A percentile compares a stretch with the other conserved stretches of the same genome.
Conservation (phyloP, 768 basidiomycete genomes). For the Serpula lacrymans region DNA sequence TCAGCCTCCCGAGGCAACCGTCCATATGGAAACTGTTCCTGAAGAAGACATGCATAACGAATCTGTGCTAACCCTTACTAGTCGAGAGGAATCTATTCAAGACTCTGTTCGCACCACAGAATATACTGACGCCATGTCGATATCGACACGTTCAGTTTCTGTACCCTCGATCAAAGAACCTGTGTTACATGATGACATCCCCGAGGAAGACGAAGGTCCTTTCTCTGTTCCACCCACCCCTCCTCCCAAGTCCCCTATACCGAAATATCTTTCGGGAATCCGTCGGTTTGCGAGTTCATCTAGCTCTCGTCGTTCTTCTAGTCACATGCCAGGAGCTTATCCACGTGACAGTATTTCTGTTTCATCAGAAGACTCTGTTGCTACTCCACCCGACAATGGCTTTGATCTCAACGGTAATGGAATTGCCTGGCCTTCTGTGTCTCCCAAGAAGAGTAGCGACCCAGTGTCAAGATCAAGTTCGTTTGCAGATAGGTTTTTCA, state of each 20-base stretch:
- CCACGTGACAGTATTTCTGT: constrained; percentile 60
- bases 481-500: constrained; percentile 60
- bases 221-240: constrained; percentile 37
- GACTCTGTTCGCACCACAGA: no score
- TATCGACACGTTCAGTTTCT: constrained; percentile 24
- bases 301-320: constrained; percentile 29
- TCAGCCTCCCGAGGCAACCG: constrained; percentile 6
- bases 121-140: constrained; percentile 17
- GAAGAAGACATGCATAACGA: constrained; percentile 18
- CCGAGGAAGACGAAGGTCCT: constrained; percentile 25
- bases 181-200: constrained; percentile 16
- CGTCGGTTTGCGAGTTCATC: constrained; percentile 36
- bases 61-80: constrained; percentile 20
- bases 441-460: constrained; percentile 47
- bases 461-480: constrained; percentile 49
- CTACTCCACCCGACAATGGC: constrained; percentile 53
- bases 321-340: constrained; percentile 38
- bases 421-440: constrained; percentile 45
- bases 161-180: constrained; percentile 29
- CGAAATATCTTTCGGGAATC: constrained; percentile 48
- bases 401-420: constrained; percentile 25
- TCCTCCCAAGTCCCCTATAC: constrained; percentile 49
- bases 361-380: constrained; percentile 70
- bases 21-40: constrained; percentile 12
- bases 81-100: no score